Conservation (phyloP, 495 filamentous ascomycete species). For the Penicillium atrosanguineum region DNA sequence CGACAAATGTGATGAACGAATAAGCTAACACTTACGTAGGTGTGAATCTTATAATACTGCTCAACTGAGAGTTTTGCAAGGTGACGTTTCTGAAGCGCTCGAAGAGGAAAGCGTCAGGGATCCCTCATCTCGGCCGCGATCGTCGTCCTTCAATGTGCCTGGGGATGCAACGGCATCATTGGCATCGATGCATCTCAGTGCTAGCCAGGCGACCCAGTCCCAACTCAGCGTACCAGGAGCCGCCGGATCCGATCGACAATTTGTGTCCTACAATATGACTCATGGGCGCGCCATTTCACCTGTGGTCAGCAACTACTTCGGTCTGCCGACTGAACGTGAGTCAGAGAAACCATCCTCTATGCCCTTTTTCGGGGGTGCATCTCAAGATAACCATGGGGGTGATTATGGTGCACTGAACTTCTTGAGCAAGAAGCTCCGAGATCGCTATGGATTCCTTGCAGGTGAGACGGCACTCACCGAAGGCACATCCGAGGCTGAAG, state of each 20-base stretch:
- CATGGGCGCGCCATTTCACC: slow-evolving; percentile 39
- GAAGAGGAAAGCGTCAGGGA: slow-evolving; percentile 22
- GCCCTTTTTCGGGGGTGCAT: slow-evolving; percentile 36
- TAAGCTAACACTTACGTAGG: slow-evolving; percentile 32
- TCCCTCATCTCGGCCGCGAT: slow-evolving; percentile 23
- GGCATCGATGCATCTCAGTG: slow-evolving; percentile 31
- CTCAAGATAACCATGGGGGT: slow-evolving; percentile 38
- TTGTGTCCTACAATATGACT: slow-evolving; percentile 40
- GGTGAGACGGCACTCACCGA: slow-evolving; percentile 30
- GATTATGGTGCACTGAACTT: slow-evolving; percentile 58
- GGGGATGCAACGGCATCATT: slow-evolving; percentile 27
- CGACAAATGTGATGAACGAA: neutral
- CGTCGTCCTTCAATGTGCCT: slow-evolving; percentile 25
- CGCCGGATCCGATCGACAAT: slow-evolving; percentile 24
- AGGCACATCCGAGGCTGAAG: slow-evolving; percentile 26
- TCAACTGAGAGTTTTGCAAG: slow-evolving; percentile 62
- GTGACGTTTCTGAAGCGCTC: slow-evolving; percentile 25
- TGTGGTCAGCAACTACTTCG: slow-evolving; percentile 46
- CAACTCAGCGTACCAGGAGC: slow-evolving; percentile 26
- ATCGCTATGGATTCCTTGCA: slow-evolving; percentile 40
- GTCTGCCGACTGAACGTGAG: slow-evolving; percentile 37
- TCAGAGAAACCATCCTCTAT: slow-evolving; percentile 31
- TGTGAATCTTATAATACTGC: slow-evolving; percentile 84
- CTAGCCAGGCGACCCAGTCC: slow-evolving; percentile 29
- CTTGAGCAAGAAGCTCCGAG: slow-evolving; percentile 53